phyloP scores from a whole-genome alignment of 2,329 filamentous ascomycete genomes.

The Beauveria asiatica region DNA sequence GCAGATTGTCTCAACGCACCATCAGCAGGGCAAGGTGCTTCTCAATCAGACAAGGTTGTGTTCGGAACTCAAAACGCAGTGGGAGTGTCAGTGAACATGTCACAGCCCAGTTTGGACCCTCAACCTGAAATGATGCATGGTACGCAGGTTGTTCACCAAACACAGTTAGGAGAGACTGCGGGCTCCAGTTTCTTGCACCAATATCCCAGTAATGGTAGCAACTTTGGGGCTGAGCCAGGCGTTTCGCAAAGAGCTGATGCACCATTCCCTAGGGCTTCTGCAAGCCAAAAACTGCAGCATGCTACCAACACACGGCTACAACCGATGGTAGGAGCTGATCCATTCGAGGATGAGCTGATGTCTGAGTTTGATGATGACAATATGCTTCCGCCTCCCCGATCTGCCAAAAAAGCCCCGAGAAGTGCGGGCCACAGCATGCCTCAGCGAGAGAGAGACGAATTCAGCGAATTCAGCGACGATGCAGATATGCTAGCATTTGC shows the following conservation, averaged over 20 bases:
- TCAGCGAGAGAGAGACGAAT: slow-evolving; percentile 24
- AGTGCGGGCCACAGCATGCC: background rate
- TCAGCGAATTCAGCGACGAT: slow-evolving; percentile 42
- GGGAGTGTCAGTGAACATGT: slow-evolving; percentile 24
- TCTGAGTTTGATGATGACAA: slow-evolving; percentile 24
- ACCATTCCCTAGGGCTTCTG: slow-evolving; percentile 20
- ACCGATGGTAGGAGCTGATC: background rate
- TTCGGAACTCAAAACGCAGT: slow-evolving; percentile 36
- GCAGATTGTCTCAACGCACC: slow-evolving; percentile 27
- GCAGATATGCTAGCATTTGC: slow-evolving; percentile 45
- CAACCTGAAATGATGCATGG: slow-evolving; percentile 24
- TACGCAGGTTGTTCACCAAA: slow-evolving; percentile 44
- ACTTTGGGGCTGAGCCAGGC: background rate
- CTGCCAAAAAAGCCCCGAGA: slow-evolving; percentile 1
- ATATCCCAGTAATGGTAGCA: background rate
- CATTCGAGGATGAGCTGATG: slow-evolving; percentile 19
- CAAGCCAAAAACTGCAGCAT: background rate
- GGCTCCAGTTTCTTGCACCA: slow-evolving; percentile 18
- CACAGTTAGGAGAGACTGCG: slow-evolving; percentile 32
- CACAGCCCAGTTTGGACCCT: slow-evolving; percentile 25
- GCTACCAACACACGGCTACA: background rate
- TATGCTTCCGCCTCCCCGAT: slow-evolving; percentile 9
- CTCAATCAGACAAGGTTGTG: slow-evolving; percentile 19
- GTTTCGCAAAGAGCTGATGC: background rate
- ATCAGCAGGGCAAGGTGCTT: slow-evolving; percentile 11